Evolutionary conservation across 176 grass and related monocot genomes (phyloP), one percentile per base, ranked within the genome.

Genomic region (Miscanthus lutarioriparius): DNA sequence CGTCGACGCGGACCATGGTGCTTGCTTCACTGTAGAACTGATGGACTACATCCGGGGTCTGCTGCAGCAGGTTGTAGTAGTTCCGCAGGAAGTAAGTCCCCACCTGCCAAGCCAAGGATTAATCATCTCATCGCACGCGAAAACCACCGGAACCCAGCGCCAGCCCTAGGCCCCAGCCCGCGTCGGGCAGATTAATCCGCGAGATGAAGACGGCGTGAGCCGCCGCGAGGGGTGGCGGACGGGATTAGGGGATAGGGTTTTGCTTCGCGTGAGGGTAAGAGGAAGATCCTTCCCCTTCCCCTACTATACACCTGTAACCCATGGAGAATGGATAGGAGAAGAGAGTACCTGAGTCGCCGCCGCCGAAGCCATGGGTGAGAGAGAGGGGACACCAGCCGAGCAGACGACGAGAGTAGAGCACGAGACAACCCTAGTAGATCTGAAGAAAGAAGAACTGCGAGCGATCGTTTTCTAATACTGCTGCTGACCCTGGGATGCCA

Each of bases 21-120:
- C 92, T 97, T 4, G 85, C 87, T 0, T 94, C 92, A 72, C 73
- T 97, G 90, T 97, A 97, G 81, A 97, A 97, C 88, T 97, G 94
- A 70, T 94, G 90, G 73, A 94, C 92, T 11, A 94, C 85, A 67
- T 92, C 79, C 0, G 94, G 94, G 8, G 71, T 89, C 67, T 90
- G 88, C 86, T 94, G 94, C 12, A 97, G 88, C 68, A 94, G 85
- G 43, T 97, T 87, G 56, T 92, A 97, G 88, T 97, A 97, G 86
- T 97, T 93, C 11, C 88, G 79, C 22, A 93, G 72, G 86, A 92
- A 97, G 88, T 94, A 97, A 0, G 90, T 90, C 5, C 94, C 94
- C 71, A 97, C 91, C 94, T 94, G 76, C 85, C 83, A 81, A 10
- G 27, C 16, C 44, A 74, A 32, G 65, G 72, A 86, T 80, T 62